Percentiles rank a stretch among this genome's conserved stretches.
phyloP scores from a whole-genome alignment of 2,329 filamentous ascomycete genomes.

The Talaromyces sp. region DNA sequence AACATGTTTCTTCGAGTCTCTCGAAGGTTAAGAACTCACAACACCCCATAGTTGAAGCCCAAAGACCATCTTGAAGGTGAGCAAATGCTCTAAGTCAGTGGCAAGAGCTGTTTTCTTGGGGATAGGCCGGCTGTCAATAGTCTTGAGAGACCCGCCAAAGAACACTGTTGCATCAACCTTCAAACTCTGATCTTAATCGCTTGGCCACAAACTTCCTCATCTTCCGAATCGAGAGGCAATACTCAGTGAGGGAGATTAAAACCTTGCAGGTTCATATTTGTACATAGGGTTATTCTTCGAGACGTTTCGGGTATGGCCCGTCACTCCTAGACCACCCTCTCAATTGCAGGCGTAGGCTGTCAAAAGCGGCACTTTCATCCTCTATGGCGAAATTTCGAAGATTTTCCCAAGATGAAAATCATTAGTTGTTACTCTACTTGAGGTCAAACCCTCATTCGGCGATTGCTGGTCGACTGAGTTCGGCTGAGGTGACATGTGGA shows the following conservation, averaged over 20 bases:
- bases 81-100: not conserved
- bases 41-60: not conserved
- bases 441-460: not conserved
- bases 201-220: not conserved
- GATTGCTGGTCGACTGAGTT: not conserved
- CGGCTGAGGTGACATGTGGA: slow-evolving; percentile 10
- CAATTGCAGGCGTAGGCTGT: not conserved
- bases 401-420: not conserved
- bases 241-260: no score
- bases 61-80: not conserved
- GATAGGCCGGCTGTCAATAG: not conserved
- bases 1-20: not conserved
- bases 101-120: not conserved
- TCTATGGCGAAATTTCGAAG: not conserved
- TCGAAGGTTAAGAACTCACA: not conserved
- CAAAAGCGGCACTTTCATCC: not conserved
- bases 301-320: not conserved
- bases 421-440: not conserved
- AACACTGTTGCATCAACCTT: not conserved
- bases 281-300: not conserved
- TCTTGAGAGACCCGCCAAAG: not conserved
- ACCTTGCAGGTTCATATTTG: not conserved
- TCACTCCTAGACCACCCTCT: not conserved
- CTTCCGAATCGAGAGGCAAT: not conserved
- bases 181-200: not conserved